A percentile compares a stretch with the other conserved stretches of the same genome.
Conservation (phyloP, 257 asterid genomes). For the Eustoma russellianum region DNA sequence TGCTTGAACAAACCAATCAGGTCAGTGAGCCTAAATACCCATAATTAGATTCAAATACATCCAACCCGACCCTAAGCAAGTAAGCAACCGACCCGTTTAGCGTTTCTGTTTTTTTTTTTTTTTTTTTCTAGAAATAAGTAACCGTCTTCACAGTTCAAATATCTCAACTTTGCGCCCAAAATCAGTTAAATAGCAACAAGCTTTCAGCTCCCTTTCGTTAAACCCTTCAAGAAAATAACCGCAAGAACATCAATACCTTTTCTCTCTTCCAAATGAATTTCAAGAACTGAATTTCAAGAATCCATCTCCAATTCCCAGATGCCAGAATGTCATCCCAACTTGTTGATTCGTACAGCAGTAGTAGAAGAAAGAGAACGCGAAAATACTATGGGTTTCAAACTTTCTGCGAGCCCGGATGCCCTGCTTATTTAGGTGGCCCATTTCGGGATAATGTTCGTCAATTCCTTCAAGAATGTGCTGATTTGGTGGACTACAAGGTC, state of each 20-base stretch:
- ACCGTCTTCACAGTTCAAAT: too few relatives aligned
- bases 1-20: too few relatives aligned
- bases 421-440: constrained; percentile 34
- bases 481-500: constrained; percentile 34
- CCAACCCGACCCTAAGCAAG: too few relatives aligned
- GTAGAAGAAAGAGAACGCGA: constrained; percentile 22
- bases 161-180: too few relatives aligned
- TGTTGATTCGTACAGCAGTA: constrained; percentile 17
- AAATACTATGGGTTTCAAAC: constrained; percentile 51
- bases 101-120: too few relatives aligned
- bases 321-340: constrained; percentile 19
- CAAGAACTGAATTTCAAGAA: constrained; percentile 12
- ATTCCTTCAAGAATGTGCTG: constrained; percentile 60
- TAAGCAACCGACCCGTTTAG: too few relatives aligned
- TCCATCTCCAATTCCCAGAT: neutral
- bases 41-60: too few relatives aligned
- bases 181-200: too few relatives aligned
- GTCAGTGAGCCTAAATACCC: too few relatives aligned
- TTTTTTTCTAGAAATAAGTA: too few relatives aligned
- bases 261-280: constrained; percentile 1
- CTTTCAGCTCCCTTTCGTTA: constrained; percentile 9
- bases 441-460: constrained; percentile 60
- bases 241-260: neutral
- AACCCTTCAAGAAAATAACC: constrained; percentile 16
- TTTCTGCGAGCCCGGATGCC: constrained; percentile 56